Evolutionary conservation across 1,284 basidiomycete genomes (phyloP).

Genomic region (Ceratobasidium sp.): DNA sequence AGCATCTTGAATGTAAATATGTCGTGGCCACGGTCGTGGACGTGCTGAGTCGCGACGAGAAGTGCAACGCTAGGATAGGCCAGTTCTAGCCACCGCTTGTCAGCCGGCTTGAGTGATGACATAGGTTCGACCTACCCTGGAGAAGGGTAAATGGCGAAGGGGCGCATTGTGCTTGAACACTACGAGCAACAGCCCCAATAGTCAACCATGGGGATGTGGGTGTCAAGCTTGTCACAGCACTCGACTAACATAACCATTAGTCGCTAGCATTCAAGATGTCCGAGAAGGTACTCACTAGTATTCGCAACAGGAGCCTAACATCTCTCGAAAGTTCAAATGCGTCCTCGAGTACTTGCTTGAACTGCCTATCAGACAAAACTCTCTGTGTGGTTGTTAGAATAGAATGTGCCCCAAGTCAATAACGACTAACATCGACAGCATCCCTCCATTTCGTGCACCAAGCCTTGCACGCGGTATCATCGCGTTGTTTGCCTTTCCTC

Average conservation of each 20-base stretch:
- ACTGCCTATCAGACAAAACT: constrained; percentile 26
- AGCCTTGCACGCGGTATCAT: constrained; percentile 53
- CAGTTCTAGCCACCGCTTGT: constrained; percentile 62
- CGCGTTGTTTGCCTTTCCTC: constrained; percentile 12
- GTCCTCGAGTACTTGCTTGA: constrained; percentile 28
- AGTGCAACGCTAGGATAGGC: constrained; percentile 81
- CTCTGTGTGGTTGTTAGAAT: constrained; percentile 13
- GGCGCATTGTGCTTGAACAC: constrained; percentile 63
- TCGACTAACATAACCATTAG: constrained; percentile 60
- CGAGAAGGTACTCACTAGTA: constrained; percentile 38
- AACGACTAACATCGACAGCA: constrained; percentile 68
- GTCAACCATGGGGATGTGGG: constrained; percentile 68
- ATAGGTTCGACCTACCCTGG: constrained; percentile 60
- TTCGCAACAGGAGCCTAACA: constrained; percentile 45
- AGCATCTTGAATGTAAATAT: constrained; percentile 84
- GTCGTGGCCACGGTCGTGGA: constrained; percentile 74
- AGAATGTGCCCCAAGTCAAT: neutral
- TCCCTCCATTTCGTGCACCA: constrained; percentile 72
- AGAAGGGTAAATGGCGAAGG: constrained; percentile 66
- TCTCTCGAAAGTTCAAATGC: constrained; percentile 48
- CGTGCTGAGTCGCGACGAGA: constrained; percentile 76
- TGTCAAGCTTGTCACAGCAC: constrained; percentile 63
- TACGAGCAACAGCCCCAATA: constrained; percentile 58
- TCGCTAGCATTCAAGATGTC: neutral
- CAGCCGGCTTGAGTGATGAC: neutral